These are phyloP conservation scores for Myochromella boudieri DNA, from an alignment of 768 basidiomycete genomes.

Conservation along the genomic window DNA sequence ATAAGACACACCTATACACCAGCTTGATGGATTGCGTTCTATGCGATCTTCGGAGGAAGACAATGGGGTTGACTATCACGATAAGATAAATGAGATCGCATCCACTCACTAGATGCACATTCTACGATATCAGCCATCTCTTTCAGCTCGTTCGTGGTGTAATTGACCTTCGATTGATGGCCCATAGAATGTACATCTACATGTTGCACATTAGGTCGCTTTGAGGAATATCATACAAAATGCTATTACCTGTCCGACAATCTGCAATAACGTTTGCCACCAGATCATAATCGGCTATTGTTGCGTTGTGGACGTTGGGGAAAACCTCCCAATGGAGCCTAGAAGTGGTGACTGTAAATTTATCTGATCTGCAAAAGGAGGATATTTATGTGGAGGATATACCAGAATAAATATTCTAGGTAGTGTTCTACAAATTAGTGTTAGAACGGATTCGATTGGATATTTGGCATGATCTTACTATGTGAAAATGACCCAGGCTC, in stretches of 20 bases:
- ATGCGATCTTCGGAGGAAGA: neutral
- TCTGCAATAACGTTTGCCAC: slow-evolving; percentile 2
- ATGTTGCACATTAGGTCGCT: no score
- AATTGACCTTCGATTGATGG: slow-evolving; percentile 1
- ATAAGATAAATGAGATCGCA: neutral
- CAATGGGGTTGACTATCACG: neutral
- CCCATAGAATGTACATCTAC: slow-evolving; percentile 11
- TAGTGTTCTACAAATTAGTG: slow-evolving; percentile 9
- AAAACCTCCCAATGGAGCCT: slow-evolving; percentile 15
- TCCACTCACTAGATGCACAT: slow-evolving; percentile 3
- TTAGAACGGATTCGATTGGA: no score
- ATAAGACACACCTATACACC: slow-evolving; percentile 14
- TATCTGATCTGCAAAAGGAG: no score
- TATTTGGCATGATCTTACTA: no score
- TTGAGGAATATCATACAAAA: no score
- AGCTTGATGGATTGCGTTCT: neutral
- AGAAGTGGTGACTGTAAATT: no score
- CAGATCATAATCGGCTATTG: slow-evolving; percentile 1
- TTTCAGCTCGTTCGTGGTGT: slow-evolving; percentile 4
- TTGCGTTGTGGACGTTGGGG: slow-evolving; percentile 3
- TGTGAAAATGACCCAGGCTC: no score
- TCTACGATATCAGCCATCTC: slow-evolving; percentile 16
- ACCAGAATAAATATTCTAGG: slow-evolving; percentile 14
- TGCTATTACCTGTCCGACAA: slow-evolving; percentile 9
- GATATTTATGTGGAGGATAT: no score